Percentiles rank a stretch among this genome's conserved stretches.
phyloP scores from a whole-genome alignment of 495 filamentous ascomycete species.

The Parathielavia appendiculata region DNA sequence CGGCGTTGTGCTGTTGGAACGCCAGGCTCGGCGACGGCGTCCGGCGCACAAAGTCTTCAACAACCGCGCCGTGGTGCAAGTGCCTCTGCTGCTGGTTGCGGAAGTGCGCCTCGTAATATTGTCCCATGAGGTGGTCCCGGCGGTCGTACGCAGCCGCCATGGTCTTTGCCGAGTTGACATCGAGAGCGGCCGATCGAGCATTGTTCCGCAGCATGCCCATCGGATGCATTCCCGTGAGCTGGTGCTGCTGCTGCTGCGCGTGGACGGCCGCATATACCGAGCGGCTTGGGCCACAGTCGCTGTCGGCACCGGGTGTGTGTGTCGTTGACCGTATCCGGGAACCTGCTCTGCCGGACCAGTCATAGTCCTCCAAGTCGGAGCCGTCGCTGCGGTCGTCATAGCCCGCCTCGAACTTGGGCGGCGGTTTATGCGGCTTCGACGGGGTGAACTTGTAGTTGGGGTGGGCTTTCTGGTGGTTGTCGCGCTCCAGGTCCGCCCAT shows the following conservation, averaged over 20 bases:
- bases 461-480: constrained; percentile 79
- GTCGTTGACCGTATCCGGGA: constrained; percentile 31
- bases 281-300: constrained; percentile 33
- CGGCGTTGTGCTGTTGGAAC: constrained; percentile 21
- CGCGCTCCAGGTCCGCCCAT: constrained; percentile 73
- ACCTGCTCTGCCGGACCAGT: constrained; percentile 27
- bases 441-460: constrained; percentile 96
- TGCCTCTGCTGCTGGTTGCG: constrained; percentile 35
- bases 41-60: constrained; percentile 50
- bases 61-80: constrained; percentile 39
- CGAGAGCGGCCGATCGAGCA: constrained; percentile 50
- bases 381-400: constrained; percentile 34
- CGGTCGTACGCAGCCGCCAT: constrained; percentile 52
- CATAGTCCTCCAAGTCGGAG: constrained; percentile 35
- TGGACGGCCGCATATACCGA: constrained; percentile 27
- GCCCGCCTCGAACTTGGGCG: constrained; percentile 37
- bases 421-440: constrained; percentile 57
- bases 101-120: constrained; percentile 60
- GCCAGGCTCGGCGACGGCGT: constrained; percentile 39
- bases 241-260: constrained; percentile 15
- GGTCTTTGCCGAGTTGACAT: constrained; percentile 58
- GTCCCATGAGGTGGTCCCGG: constrained; percentile 46
- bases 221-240: constrained; percentile 25
- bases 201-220: constrained; percentile 35
- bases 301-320: constrained; percentile 29